Evolutionary conservation across 106 monocot genomes (phyloP), one percentile per base, ranked within the genome.

Genomic region (Acanthochlamys bracteata): DNA sequence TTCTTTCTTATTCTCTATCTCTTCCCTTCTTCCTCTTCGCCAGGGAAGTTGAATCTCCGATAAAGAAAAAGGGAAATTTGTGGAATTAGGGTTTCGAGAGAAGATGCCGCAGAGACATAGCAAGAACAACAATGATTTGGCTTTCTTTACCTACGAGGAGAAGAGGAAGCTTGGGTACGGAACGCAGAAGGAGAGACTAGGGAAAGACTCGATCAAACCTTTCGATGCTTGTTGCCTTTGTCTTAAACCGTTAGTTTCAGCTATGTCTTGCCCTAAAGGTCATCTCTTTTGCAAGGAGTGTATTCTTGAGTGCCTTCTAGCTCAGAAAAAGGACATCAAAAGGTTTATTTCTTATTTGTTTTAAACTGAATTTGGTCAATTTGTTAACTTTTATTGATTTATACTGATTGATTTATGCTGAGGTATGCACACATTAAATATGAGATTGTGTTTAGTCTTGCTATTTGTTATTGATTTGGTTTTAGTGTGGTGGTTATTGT

Each of bases 91-190:
- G 1, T 33, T 33, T 20, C 0, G 45, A 26, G 21, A 42, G 26
- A 77, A 60, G 86, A 95, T 95, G 95, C 95, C 90, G 60, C 95
- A 95, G 82, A 68, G 95, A 42, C 95, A 95, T 78, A 90, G 90
- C 53, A 95, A 95, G 86, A 95, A 95, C 86, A 95, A 95, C 80
- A 95, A 95, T 70, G 90, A 95, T 53, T 90, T 95, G 42, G 90
- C 95, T 4, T 95, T 90, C 84, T 95, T 87, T 84, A 95, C 95
- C 0, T 84, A 95, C 69, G 95, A 95, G 24, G 95, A 95, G 87
- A 95, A 90, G 78, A 65, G 73, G 61, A 95, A 87, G 84, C 81
- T 95, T 54, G 95, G 95, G 20, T 95, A 90, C 63, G 95, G 95
- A 16, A 95, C 90, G 26, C 95, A 95, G 71, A 67, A 62, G 77